A percentile compares a stretch with the other conserved stretches of the same genome.
Evolutionary conservation across 1,139 yeast species (phyloP).

Genomic region (Saccharomyces pastorianus): DNA sequence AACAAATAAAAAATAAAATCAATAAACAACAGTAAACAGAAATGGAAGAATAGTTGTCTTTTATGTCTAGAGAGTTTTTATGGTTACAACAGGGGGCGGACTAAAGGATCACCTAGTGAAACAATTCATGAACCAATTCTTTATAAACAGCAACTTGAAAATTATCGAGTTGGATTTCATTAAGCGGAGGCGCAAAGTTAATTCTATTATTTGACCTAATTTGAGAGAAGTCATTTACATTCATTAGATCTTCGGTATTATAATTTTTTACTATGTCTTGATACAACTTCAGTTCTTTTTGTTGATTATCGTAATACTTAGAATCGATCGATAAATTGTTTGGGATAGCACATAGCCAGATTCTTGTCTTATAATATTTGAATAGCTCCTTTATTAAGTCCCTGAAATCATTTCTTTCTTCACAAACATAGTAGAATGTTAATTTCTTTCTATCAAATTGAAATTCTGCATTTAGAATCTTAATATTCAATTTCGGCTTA

Average conservation of each 20-base stretch:
- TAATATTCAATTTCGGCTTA: slow-evolving; percentile 33
- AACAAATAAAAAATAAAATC: not conserved
- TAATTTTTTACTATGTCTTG: slow-evolving; percentile 30
- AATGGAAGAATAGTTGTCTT: not conserved
- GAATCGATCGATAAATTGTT: slow-evolving; percentile 28
- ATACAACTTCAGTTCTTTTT: slow-evolving; percentile 27
- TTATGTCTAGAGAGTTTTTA: not conserved
- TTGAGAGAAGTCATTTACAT: slow-evolving; percentile 15
- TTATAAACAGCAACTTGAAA: slow-evolving; percentile 34
- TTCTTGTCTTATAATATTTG: slow-evolving; percentile 88
- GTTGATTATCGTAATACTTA: slow-evolving; percentile 27
- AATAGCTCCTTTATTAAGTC: slow-evolving; percentile 86
- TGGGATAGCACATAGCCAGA: slow-evolving; percentile 90
- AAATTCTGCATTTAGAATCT: slow-evolving; percentile 71
- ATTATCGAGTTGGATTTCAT: slow-evolving; percentile 26
- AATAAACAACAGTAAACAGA: not conserved
- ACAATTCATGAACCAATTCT: slow-evolving; percentile 26
- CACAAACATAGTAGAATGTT: slow-evolving; percentile 70
- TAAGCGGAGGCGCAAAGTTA: slow-evolving; percentile 27
- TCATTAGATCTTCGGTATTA: slow-evolving; percentile 22
- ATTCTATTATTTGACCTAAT: slow-evolving; percentile 14
- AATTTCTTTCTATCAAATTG: slow-evolving; percentile 92
- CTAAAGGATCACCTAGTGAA: slow-evolving; percentile 3
- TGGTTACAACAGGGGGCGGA: not conserved
- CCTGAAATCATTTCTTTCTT: slow-evolving; percentile 83